phyloP scores from a whole-genome alignment of 2,329 filamentous ascomycete genomes.

The Arthrobotrys conoides region DNA sequence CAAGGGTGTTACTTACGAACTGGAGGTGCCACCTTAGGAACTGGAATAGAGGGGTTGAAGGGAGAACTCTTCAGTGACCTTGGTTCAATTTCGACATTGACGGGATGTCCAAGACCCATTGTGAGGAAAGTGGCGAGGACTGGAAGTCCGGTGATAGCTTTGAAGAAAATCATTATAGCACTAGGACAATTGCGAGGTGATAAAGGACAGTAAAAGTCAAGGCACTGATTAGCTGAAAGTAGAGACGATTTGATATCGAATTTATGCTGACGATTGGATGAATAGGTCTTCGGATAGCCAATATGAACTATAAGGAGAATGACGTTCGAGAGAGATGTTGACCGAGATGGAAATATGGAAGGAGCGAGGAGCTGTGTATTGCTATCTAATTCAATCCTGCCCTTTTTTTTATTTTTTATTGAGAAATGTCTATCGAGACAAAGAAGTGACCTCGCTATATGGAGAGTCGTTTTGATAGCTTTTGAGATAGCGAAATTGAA shows the following conservation, averaged over 20 bases:
- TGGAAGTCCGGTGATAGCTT: not conserved
- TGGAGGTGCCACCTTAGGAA: conserved; percentile 42
- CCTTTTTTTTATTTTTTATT: not conserved
- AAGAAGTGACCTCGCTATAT: conserved; percentile 40
- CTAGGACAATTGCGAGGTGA: not conserved
- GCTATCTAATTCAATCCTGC: not conserved
- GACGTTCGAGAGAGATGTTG: not conserved
- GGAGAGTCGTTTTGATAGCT: conserved; percentile 42
- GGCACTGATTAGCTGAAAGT: not conserved
- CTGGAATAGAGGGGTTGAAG: conserved; percentile 53
- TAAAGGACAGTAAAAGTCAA: not conserved
- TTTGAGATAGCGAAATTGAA: conserved; percentile 2
- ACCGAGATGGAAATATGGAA: not conserved
- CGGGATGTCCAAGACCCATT: conserved; percentile 16
- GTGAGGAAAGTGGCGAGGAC: conserved; percentile 13
- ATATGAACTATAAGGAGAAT: not conserved
- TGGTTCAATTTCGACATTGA: conserved; percentile 34
- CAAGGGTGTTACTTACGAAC: conserved; percentile 26
- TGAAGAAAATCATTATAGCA: not conserved
- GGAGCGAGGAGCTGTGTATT: no score
- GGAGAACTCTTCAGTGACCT: conserved; percentile 35
- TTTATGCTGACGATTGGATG: not conserved
- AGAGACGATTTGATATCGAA: not conserved
- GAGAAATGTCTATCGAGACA: not conserved
- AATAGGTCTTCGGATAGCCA: not conserved